Conservation (phyloP, 2,329 filamentous ascomycete species). For the Fusarium poae region DNA sequence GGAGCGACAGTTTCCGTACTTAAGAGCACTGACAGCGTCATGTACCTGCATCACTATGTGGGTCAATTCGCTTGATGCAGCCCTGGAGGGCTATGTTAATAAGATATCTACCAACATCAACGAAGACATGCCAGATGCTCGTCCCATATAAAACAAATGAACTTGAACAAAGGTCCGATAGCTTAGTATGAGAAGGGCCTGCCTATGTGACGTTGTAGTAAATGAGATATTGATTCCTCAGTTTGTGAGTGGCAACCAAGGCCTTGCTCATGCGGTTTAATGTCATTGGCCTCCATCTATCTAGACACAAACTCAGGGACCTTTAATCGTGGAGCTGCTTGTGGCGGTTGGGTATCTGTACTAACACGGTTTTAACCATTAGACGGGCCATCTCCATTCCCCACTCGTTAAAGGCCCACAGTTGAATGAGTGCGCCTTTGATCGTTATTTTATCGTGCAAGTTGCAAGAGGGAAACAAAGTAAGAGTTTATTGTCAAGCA, state of each 20-base stretch:
- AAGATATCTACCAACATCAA: neutral
- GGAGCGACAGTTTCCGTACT: slow-evolving; percentile 5
- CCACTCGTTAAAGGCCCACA: neutral
- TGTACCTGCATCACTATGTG: slow-evolving; percentile 45
- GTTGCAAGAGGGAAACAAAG: neutral
- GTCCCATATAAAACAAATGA: neutral
- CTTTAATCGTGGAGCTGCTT: neutral
- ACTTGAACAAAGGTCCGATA: neutral
- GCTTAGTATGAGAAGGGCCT: too few relatives aligned
- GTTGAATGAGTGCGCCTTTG: neutral
- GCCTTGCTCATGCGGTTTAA: neutral
- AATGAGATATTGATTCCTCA: neutral
- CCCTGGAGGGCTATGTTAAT: slow-evolving; percentile 8
- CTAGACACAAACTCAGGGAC: neutral
- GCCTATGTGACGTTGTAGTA: neutral
- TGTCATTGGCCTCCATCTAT: too few relatives aligned
- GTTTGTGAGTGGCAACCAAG: neutral
- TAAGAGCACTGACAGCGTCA: slow-evolving; percentile 19
- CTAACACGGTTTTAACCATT: neutral
- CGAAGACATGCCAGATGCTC: slow-evolving; percentile 5
- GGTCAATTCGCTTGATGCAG: slow-evolving; percentile 23
- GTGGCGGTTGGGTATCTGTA: neutral
- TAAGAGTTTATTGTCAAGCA: neutral
- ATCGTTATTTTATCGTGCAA: neutral
- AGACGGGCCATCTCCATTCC: neutral